phyloP scores from a whole-genome alignment of 371 early-diverging fungal genomes.

The Dichotomocladium elegans region DNA sequence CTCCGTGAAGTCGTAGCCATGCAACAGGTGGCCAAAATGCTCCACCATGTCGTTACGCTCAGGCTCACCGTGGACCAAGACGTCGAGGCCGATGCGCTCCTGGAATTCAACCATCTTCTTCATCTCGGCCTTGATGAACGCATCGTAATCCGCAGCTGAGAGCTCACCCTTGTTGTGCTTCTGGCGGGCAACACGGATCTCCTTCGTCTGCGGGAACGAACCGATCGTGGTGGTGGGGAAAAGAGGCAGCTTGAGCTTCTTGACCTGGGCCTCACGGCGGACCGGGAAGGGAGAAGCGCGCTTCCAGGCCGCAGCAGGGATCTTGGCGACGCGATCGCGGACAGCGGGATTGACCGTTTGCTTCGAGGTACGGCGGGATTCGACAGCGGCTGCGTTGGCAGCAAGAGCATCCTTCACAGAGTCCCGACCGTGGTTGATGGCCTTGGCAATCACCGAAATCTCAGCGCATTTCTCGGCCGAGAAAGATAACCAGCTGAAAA shows the following conservation, averaged over 20 bases:
- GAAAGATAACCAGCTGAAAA: slow-evolving; percentile 91
- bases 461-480: slow-evolving; percentile 90
- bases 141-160: slow-evolving; percentile 68
- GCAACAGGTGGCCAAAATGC: slow-evolving; percentile 80
- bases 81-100: slow-evolving; percentile 85
- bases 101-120: slow-evolving; percentile 82
- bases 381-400: slow-evolving; percentile 71
- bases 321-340: slow-evolving; percentile 67
- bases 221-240: slow-evolving; percentile 98
- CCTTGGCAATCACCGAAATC: slow-evolving; percentile 69
- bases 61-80: slow-evolving; percentile 95
- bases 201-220: slow-evolving; percentile 97
- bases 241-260: slow-evolving; percentile 77
- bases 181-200: slow-evolving; percentile 89
- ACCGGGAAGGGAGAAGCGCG: slow-evolving; percentile 71
- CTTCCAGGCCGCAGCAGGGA: slow-evolving; percentile 70
- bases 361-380: slow-evolving; percentile 73
- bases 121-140: slow-evolving; percentile 86
- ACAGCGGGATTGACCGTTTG: slow-evolving; percentile 84
- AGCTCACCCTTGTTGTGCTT: slow-evolving; percentile 84
- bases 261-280: slow-evolving; percentile 76
- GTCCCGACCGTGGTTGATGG: slow-evolving; percentile 60
- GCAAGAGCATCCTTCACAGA: slow-evolving; percentile 67
- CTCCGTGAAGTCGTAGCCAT: slow-evolving; percentile 89
- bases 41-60: slow-evolving; percentile 98